Evolutionary conservation across 73 alveolate genomes (phyloP).

Genomic region (Symbiodinium natans): DNA sequence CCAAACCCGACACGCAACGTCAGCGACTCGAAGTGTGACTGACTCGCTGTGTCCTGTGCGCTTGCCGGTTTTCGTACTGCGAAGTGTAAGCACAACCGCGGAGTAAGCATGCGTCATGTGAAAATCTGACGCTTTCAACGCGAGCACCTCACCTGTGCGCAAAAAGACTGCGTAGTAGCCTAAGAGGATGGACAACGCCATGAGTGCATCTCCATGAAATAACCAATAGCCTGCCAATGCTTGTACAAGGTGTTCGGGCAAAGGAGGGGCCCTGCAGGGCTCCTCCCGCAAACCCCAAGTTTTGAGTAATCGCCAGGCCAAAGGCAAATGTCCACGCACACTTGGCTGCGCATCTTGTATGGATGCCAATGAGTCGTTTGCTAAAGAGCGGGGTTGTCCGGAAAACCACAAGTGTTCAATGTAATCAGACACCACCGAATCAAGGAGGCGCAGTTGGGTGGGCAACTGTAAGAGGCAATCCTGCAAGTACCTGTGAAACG

Average conservation of each 20-base stretch:
- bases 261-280: constrained; percentile 27
- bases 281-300: not conserved
- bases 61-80: not conserved
- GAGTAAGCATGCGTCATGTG: not conserved
- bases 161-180: constrained; percentile 14
- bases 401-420: not conserved
- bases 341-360: not conserved
- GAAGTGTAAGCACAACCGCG: not conserved
- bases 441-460: not conserved
- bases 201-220: not conserved
- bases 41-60: constrained; percentile 30
- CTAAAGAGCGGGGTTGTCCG: not conserved
- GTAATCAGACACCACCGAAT: not conserved
- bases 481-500: not conserved
- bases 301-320: not conserved
- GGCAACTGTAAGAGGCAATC: not conserved
- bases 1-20: not conserved
- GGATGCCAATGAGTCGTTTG: not conserved
- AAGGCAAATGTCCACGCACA: not conserved
- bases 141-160: constrained; percentile 24
- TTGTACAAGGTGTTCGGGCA: not conserved
- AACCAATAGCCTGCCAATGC: constrained; percentile 8
- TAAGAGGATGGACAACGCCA: not conserved
- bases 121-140: too few relatives aligned
- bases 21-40: not conserved